Evolutionary conservation across 352 stramenopile genomes (phyloP).

Genomic region (Globisporangium ultimum): DNA sequence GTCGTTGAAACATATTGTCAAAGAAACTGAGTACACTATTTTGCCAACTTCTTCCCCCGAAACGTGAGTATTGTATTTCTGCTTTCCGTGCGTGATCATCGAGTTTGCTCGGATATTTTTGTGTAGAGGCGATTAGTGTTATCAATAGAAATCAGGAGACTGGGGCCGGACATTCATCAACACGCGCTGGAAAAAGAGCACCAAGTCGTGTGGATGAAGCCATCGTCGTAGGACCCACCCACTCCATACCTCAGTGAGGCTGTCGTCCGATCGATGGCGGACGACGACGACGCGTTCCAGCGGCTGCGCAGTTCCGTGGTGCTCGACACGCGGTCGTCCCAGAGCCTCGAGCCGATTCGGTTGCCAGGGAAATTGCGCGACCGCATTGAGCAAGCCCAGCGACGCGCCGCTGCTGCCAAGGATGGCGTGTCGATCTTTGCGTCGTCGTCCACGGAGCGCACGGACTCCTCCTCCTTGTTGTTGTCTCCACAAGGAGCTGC

Average conservation of each 20-base stretch:
- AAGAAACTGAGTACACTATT: conserved; percentile 8
- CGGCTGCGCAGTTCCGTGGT: conserved; percentile 15
- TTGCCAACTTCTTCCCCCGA: background rate
- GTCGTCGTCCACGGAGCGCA: conserved; percentile 11
- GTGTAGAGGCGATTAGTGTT: background rate
- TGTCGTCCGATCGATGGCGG: too few relatives aligned
- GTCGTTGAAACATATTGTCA: background rate
- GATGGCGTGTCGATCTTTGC: conserved; percentile 66
- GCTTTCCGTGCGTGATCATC: too few relatives aligned
- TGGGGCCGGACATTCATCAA: too few relatives aligned
- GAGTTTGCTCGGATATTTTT: background rate
- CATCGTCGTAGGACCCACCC: too few relatives aligned
- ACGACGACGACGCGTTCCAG: conserved; percentile 6
- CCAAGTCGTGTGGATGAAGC: too few relatives aligned
- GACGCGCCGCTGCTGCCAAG: conserved; percentile 62
- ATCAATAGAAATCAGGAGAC: too few relatives aligned
- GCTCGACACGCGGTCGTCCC: conserved; percentile 55
- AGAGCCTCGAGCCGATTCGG: conserved; percentile 54
- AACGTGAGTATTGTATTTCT: background rate
- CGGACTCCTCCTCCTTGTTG: background rate
- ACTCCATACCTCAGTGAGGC: too few relatives aligned
- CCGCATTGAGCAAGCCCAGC: conserved; percentile 54
- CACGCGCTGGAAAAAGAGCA: too few relatives aligned
- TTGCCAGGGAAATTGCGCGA: conserved; percentile 63
- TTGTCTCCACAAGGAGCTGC: too few relatives aligned